Base-by-base conservation (phyloP, 805 yeast genomes). In the Cephaloascus fragrans region DNA sequence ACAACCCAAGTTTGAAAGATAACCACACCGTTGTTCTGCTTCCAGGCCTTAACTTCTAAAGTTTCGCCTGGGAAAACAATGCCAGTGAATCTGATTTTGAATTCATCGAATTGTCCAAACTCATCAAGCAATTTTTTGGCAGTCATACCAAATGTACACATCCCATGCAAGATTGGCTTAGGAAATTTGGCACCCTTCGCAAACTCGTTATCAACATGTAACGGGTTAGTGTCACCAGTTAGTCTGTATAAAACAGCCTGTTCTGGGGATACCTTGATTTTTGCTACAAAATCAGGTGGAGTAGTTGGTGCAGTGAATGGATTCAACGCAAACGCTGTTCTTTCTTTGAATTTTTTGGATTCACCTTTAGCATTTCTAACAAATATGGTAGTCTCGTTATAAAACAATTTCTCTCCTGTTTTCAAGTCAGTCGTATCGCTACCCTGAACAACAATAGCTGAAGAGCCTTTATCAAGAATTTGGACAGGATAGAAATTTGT, bases 11-110 rank as follows among this genome's bases (percentile, higher is more conserved):
- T 77, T 62, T 83, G 94, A 78, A 89, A 90, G 42, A 76, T 67
- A 37, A 87, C 80, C 37, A 68, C 55, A 45, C 75, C 80, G 47
- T 61, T 57, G 41, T 83, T 82, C 39, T 75, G 71, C 59, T 80
- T 84, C 98, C 98, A 90, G 23, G 94, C 95, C 39, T 64, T 64
- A 20, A 90, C 77, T 49, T 72, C 73, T 57, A 90, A 70, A 14
- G 84, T 80, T 62, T 90, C 97, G 47, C 97, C 98, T 6, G 97
- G 97, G 75, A 76, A 89, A 18, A 90, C 97, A 50, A 84, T 80
- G 52, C 88, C 88, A 17, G 95, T 75, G 61, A 90, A 90, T 56
- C 97, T 79, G 14, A 77, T 93, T 69, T 90, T 90, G 57, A 87
- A 72, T 67, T 88, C 96, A 53, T 73, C 73, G 60, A 81, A 84